These are phyloP conservation scores for Podaxis mareebaensis DNA, from an alignment of 768 basidiomycete species.

Conservation along the genomic window DNA sequence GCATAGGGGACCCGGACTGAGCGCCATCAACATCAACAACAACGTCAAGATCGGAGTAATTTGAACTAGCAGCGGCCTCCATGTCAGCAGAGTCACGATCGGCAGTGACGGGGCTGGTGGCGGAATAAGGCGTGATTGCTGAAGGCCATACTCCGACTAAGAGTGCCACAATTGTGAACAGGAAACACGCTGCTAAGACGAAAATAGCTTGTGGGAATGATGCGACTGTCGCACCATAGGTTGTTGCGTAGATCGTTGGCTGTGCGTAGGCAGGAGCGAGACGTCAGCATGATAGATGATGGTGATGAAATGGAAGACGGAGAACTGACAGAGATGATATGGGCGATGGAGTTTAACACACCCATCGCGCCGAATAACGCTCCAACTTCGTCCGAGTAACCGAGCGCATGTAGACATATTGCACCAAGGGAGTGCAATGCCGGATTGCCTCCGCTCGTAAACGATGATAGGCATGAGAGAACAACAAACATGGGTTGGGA, in stretches of 20 bases:
- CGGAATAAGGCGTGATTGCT: slow-evolving; percentile 3
- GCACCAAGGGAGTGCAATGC: slow-evolving; percentile 71
- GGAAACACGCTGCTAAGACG: slow-evolving; percentile 54
- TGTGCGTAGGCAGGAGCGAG: slow-evolving; percentile 25
- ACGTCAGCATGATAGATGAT: background rate
- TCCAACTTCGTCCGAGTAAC: slow-evolving; percentile 49
- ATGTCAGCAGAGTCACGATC: background rate
- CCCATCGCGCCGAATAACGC: slow-evolving; percentile 73
- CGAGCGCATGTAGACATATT: slow-evolving; percentile 60
- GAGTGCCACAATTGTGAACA: slow-evolving; percentile 48
- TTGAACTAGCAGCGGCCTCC: background rate
- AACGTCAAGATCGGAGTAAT: background rate
- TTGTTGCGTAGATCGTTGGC: slow-evolving; percentile 69
- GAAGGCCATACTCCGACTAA: slow-evolving; percentile 37
- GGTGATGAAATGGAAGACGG: background rate
- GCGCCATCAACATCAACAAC: background rate
- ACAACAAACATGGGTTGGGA: slow-evolving; percentile 54
- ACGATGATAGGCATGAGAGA: slow-evolving; percentile 61
- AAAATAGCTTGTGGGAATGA: slow-evolving; percentile 72
- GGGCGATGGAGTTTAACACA: slow-evolving; percentile 63
- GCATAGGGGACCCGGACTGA: too few relatives aligned
- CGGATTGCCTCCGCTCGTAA: slow-evolving; percentile 70
- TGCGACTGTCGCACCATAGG: slow-evolving; percentile 66
- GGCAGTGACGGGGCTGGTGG: background rate
- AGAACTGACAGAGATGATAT: slow-evolving; percentile 54